These are phyloP conservation scores for Rosellinia necatrix DNA, from an alignment of 2,329 filamentous ascomycete genomes.

Conservation along the genomic window DNA sequence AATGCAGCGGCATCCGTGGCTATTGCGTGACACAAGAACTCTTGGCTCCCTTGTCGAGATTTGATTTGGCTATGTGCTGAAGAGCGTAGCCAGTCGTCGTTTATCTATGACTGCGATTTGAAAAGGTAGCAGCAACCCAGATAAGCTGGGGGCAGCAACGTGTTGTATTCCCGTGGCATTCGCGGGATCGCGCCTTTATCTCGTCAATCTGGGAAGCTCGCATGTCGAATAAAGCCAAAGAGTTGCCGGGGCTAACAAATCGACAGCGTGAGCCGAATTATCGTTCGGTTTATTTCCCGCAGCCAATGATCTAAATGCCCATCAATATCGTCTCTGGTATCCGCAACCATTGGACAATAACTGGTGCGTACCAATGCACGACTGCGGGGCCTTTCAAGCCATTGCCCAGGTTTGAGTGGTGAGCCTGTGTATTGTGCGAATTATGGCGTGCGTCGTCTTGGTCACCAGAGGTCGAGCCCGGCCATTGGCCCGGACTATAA, in stretches of 20 bases:
- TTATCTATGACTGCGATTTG: neutral
- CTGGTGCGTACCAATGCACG: slow-evolving; percentile 10
- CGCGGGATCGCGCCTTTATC: neutral
- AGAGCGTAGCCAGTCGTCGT: neutral
- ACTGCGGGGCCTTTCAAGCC: slow-evolving; percentile 15
- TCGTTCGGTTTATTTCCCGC: neutral
- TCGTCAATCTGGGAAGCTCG: neutral
- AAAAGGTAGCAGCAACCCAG: neutral
- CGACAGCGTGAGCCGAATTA: slow-evolving; percentile 2
- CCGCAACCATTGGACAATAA: slow-evolving; percentile 14
- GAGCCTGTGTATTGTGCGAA: slow-evolving; percentile 7
- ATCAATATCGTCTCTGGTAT: neutral
- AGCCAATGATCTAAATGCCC: slow-evolving; percentile 9
- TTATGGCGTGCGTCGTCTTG: slow-evolving; percentile 5
- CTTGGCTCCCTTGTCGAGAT: neutral
- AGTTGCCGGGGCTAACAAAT: slow-evolving; percentile 1
- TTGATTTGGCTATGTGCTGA: neutral
- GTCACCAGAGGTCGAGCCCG: neutral
- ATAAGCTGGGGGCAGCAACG: neutral
- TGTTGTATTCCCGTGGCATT: slow-evolving; percentile 1
- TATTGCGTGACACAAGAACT: neutral
- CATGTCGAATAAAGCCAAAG: neutral
- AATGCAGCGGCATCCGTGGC: slow-evolving; percentile 1
- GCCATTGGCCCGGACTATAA: slow-evolving; percentile 10
- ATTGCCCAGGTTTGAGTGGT: slow-evolving; percentile 7